Base-by-base conservation (phyloP, 148 eudicot species). In the Rhododendron simsii region DNA sequence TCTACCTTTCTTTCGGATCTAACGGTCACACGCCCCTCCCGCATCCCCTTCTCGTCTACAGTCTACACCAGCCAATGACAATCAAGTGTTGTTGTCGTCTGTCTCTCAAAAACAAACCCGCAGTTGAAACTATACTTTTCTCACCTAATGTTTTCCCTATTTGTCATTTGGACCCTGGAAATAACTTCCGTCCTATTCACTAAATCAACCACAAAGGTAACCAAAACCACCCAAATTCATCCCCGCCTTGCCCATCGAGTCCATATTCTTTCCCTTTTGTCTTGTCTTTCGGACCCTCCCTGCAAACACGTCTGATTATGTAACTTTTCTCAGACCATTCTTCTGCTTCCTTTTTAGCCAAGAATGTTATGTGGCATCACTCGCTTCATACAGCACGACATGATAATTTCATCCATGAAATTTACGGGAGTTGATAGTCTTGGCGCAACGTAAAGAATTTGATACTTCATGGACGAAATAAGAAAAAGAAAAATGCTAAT, bases 11-110 rank as follows among this genome's bases (percentile, higher is more conserved):
- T 44, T 55, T 4, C 76, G 18, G 7, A 89, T 89, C 90, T 57
- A 86, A 89, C 87, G 85, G 83, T 53, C 79, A 8, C 9, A 8
- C 83, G 35, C 1, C 84, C 84, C 48, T 79, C 20, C 84, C 82
- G 15, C 63, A 47, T 21, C 41, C 37, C 87, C 35, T 82, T 39
- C 83, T 63, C 71, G 7, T 53, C 65, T 28, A 48, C 13, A 71
- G 30, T 30, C 30, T 30, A 30, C 30, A 30, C 30, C 81, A 59
- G 76, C 77, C 81, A 51, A 23, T 73, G 35, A 33, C 35, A 33
- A 33, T 33, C 84, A 55, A 57, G 33, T 7, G n/a, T 16, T 23
- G 74, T 80, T 11, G 35, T 20, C 45, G 45, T 41, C 44, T 37
- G 1, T 18, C 48, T 14, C 30, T 7, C 4, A 7, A 5, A 30